These are phyloP conservation scores for Nymphaea thermarum DNA, from an alignment of 164 flowering plant genomes.

Conservation along the genomic window DNA sequence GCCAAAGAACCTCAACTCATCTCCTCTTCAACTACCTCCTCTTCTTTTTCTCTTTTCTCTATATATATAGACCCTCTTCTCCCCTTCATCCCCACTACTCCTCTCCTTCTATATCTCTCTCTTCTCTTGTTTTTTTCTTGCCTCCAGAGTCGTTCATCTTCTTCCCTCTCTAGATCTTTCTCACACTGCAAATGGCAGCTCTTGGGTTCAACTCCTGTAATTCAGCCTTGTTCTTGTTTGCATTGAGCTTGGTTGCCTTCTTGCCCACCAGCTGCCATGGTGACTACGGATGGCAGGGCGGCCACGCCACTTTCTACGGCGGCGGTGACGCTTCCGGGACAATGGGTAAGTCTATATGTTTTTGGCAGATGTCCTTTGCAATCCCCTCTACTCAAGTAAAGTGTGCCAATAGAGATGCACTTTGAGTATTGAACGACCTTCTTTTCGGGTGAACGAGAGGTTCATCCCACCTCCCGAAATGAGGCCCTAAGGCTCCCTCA, in stretches of 20 bases:
- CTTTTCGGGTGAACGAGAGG: too few species aligned
- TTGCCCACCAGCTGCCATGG: not conserved
- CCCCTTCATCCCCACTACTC: not conserved
- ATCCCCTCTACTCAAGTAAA: too few species aligned
- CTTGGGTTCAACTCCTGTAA: not conserved
- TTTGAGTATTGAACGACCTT: too few species aligned
- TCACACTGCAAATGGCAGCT: too few species aligned
- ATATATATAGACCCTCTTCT: not conserved
- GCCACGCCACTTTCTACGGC: constrained; percentile 36
- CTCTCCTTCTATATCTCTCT: not conserved
- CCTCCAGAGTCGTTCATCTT: not conserved
- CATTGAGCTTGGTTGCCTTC: not conserved
- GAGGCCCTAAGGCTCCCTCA: too few species aligned
- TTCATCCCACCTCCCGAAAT: too few species aligned
- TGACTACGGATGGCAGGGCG: constrained; percentile 19
- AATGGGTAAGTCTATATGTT: constrained; percentile 18
- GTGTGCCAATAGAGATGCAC: too few species aligned
- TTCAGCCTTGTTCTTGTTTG: too few species aligned
- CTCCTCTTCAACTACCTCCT: not conserved
- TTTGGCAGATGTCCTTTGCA: not conserved
- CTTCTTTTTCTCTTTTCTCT: not conserved
- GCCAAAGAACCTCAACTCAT: not conserved
- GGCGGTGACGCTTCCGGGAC: constrained; percentile 38
- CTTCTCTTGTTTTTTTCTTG: constrained; percentile 4
- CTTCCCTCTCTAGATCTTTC: not conserved